Evolutionary conservation across 2,329 filamentous ascomycete genomes (phyloP), one percentile per base, ranked within the genome.

Genomic region (Diplodia intermedia): DNA sequence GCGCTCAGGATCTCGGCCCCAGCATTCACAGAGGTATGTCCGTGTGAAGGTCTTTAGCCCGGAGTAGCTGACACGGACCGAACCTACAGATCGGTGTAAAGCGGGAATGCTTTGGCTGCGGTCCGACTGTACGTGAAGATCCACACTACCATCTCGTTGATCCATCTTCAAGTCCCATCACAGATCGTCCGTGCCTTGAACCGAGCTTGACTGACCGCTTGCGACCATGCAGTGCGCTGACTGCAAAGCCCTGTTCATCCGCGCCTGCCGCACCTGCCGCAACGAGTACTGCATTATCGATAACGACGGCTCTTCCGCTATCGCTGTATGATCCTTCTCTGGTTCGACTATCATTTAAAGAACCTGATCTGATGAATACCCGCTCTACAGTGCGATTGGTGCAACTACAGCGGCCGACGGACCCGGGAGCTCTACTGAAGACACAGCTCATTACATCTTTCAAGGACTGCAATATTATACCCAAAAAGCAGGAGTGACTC

Each of bases 101-200:
- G 71, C 83, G 86, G 74, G 88, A 93, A 74, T 97, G 93, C 81
- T 95, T 92, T 86, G 93, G 94, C 78, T 97, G 93, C 78, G 93
- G 92, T 63, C 87, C 86, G 70, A 94, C 91, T 69, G 91, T 93
- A 81, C 82, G 76, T 69, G 40, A 29, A 43, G 18, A 26, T n/a
- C 38, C 57, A 47, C 18, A 47, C n/a, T 20, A 14, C n/a, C n/a
- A 47, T 20, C n/a, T 47, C 43, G 43, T 7, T 47, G 43, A 47
- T 47, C 43, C 43, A 20, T 20, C 43, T 20, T 4, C 9, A 20
- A 60, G 33, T n/a, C 47, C 23, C 33, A 7, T 12, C 57, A 36
- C 23, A 61, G 6, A 18, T 36, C 23, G 11, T 9, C 38, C 23
- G 26, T 31, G 36, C 43, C 18, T 14, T 47, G n/a, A 47, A 47